Evolutionary conservation across 495 filamentous ascomycete species (phyloP).

Genomic region (Echria macrotheca): DNA sequence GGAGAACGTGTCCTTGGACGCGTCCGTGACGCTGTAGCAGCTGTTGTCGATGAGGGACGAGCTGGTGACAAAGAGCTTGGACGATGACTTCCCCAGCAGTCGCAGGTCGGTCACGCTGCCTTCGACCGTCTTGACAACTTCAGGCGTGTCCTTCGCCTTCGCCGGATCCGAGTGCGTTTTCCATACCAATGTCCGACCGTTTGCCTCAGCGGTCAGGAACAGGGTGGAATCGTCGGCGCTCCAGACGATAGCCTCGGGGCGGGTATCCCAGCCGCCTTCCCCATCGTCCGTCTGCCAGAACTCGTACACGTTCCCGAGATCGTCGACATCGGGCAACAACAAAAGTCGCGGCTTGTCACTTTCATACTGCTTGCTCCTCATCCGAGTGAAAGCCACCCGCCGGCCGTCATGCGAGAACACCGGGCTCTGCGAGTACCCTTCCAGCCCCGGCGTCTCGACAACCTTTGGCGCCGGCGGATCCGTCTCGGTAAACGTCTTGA

Average conservation of each 20-base stretch:
- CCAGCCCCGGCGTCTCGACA: conserved; percentile 44
- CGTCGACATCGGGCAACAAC: conserved; percentile 52
- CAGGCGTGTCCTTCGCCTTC: conserved; percentile 49
- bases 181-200: conserved; percentile 59
- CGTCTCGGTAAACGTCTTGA: conserved; percentile 52
- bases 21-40: conserved; percentile 57
- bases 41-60: conserved; percentile 66
- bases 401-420: conserved; percentile 70
- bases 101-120: conserved; percentile 58
- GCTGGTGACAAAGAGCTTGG: conserved; percentile 58
- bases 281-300: conserved; percentile 59
- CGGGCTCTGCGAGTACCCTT: conserved; percentile 72
- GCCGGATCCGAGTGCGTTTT: conserved; percentile 51
- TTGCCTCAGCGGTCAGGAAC: conserved; percentile 62
- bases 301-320: conserved; percentile 57
- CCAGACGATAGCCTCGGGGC: conserved; percentile 62
- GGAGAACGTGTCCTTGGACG: conserved; percentile 34
- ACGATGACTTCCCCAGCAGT: conserved; percentile 42
- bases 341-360: conserved; percentile 79
- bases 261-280: conserved; percentile 60
- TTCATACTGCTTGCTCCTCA: conserved; percentile 80
- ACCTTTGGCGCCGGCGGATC: conserved; percentile 40
- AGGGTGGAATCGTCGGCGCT: conserved; percentile 58
- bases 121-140: conserved; percentile 48
- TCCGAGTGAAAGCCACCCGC: conserved; percentile 72